Conservation (phyloP, 148 eudicot species). For the Rhododendron molle region DNA sequence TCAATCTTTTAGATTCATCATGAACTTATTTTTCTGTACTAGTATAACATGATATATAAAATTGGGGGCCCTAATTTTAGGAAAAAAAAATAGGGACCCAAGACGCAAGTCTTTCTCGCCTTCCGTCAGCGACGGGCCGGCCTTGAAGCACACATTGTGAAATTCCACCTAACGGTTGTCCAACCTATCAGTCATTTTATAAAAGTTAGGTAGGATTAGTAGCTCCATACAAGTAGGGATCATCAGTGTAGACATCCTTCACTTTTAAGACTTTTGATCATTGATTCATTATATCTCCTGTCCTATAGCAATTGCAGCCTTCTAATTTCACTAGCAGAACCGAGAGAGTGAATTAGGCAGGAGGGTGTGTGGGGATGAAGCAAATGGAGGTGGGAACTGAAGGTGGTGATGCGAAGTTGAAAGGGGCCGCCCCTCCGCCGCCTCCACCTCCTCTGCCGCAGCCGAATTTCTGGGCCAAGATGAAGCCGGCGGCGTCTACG, state of each 20-base stretch:
- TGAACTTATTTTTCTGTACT: too few species aligned
- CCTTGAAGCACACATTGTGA: not conserved
- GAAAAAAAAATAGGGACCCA: too few species aligned
- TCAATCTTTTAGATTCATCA: too few species aligned
- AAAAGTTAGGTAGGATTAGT: constrained; percentile 36
- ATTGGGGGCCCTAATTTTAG: too few species aligned
- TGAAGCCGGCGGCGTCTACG: not conserved
- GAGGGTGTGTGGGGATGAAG: not conserved
- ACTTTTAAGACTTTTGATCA: not conserved
- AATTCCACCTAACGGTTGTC: not conserved
- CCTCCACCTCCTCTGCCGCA: constrained; percentile 28
- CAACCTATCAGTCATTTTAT: not conserved
- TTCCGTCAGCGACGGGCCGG: not conserved
- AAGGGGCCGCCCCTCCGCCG: not conserved
- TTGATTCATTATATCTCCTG: constrained; percentile 1
- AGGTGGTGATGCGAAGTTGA: not conserved
- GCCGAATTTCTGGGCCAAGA: constrained; percentile 8
- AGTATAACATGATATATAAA: too few species aligned
- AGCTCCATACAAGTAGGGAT: constrained; percentile 2
- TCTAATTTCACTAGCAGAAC: not conserved
- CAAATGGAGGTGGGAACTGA: constrained; percentile 13
- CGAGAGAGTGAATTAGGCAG: not conserved
- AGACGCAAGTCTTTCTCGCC: too few species aligned
- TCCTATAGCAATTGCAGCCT: not conserved
- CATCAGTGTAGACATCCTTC: not conserved